A percentile compares a stretch with the other conserved stretches of the same genome.
Conservation (phyloP, 1,284 basidiomycete genomes). For the Wallemia hederae region DNA sequence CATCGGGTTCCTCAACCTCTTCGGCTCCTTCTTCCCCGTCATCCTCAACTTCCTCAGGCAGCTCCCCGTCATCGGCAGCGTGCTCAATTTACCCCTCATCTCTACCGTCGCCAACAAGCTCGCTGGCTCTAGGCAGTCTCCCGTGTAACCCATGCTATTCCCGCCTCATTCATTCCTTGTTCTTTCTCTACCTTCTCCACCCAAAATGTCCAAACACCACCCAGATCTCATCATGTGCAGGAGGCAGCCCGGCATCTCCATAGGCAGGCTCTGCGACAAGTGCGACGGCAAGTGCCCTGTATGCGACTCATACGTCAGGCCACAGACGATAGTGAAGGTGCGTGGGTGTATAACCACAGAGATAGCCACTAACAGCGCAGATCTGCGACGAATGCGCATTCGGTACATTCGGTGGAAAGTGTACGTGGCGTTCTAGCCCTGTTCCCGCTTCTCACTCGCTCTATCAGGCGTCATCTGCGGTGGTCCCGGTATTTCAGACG, state of each 20-base stretch:
- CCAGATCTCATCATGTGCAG: constrained; percentile 86
- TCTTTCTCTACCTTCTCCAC: neutral
- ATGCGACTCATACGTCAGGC: constrained; percentile 96
- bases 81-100: constrained; percentile 62
- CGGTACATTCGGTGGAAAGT: constrained; percentile 82
- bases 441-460: neutral
- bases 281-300: constrained; percentile 99
- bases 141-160: neutral
- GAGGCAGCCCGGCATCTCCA: constrained; percentile 81
- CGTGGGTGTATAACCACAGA: constrained; percentile 89
- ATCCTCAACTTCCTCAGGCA: constrained; percentile 86
- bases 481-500: constrained; percentile 66
- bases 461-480: constrained; percentile 42
- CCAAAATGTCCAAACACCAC: constrained; percentile 1
- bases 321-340: constrained; percentile 85
- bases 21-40: constrained; percentile 98
- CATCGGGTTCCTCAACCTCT: constrained; percentile 86
- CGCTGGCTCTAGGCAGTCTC: neutral
- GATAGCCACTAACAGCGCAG: neutral
- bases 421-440: constrained; percentile 21
- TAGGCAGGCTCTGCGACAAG: constrained; percentile 92
- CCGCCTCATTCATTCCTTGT: too few species aligned
- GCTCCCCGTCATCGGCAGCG: constrained; percentile 64
- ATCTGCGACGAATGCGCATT: constrained; percentile 15
- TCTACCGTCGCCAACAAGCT: neutral